Evolutionary conservation across 2,329 filamentous ascomycete genomes (phyloP).

Genomic region (Cordyceps militaris): DNA sequence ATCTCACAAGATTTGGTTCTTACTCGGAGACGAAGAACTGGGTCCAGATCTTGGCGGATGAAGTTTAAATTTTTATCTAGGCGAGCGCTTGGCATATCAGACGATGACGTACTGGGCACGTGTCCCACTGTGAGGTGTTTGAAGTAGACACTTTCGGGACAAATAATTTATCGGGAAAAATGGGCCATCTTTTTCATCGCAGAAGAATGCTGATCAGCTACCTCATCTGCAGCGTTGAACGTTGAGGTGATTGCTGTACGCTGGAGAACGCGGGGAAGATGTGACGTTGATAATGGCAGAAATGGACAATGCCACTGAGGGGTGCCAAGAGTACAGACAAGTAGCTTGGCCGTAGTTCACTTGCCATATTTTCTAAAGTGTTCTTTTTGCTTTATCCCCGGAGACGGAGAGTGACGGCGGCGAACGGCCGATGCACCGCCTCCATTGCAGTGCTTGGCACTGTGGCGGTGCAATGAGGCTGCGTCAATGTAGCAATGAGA

Average conservation of each 20-base stretch:
- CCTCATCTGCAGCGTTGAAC: too few relatives aligned
- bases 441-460: background rate
- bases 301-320: background rate
- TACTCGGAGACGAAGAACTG: background rate
- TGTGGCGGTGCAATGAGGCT: background rate
- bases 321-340: background rate
- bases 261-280: background rate
- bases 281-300: background rate
- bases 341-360: background rate
- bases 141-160: too few relatives aligned
- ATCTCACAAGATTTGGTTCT: background rate
- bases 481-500: background rate
- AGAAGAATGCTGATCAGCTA: too few relatives aligned
- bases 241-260: too few relatives aligned
- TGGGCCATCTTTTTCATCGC: too few relatives aligned
- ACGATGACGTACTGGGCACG: background rate
- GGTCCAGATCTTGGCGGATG: slow-evolving; percentile 5
- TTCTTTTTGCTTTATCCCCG: background rate
- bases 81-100: background rate
- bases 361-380: background rate
- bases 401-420: too few relatives aligned
- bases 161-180: too few relatives aligned
- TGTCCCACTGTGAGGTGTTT: background rate
- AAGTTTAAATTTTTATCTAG: background rate
- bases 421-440: background rate